Conservation (phyloP, 2,329 filamentous ascomycete genomes). For the Bisporella sp. region DNA sequence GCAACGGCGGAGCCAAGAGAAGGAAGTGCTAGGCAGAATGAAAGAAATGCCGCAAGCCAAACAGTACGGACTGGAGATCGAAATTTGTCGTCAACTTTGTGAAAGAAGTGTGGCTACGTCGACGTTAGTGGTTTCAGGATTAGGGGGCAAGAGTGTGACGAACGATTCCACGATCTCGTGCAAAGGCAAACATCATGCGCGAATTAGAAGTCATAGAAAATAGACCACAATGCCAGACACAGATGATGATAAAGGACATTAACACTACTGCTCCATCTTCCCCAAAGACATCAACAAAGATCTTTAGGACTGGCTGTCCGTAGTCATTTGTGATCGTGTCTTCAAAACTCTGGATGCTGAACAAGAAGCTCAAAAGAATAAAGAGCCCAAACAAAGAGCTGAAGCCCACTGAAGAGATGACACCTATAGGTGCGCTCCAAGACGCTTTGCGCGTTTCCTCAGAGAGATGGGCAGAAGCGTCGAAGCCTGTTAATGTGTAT, state of each 20-base stretch:
- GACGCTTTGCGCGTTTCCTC: slow-evolving; percentile 51
- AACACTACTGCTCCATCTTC: slow-evolving; percentile 47
- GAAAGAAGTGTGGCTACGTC: slow-evolving; percentile 41
- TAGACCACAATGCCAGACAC: slow-evolving; percentile 54
- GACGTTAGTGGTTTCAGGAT: not conserved
- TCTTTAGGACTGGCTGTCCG: slow-evolving; percentile 49
- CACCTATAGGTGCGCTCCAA: slow-evolving; percentile 50
- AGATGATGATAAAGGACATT: slow-evolving; percentile 49
- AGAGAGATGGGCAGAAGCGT: slow-evolving; percentile 48
- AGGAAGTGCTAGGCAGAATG: slow-evolving; percentile 48
- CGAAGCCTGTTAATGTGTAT: slow-evolving; percentile 47
- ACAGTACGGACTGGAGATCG: slow-evolving; percentile 44
- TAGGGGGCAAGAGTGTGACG: slow-evolving; percentile 10
- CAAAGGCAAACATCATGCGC: slow-evolving; percentile 54
- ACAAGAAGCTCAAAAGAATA: slow-evolving; percentile 48
- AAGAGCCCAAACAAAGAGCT: slow-evolving; percentile 52
- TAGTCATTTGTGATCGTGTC: slow-evolving; percentile 37
- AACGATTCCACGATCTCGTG: slow-evolving; percentile 45
- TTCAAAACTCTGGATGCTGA: slow-evolving; percentile 51
- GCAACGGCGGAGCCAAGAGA: slow-evolving; percentile 48
- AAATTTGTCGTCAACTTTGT: slow-evolving; percentile 43
- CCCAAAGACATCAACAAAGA: slow-evolving; percentile 49
- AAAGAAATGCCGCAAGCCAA: slow-evolving; percentile 46
- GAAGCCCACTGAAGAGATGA: slow-evolving; percentile 48
- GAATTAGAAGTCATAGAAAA: slow-evolving; percentile 51